Base-by-base conservation (phyloP, 225 moss, liverwort and hornwort genomes). In the Polytrichum formosum region DNA sequence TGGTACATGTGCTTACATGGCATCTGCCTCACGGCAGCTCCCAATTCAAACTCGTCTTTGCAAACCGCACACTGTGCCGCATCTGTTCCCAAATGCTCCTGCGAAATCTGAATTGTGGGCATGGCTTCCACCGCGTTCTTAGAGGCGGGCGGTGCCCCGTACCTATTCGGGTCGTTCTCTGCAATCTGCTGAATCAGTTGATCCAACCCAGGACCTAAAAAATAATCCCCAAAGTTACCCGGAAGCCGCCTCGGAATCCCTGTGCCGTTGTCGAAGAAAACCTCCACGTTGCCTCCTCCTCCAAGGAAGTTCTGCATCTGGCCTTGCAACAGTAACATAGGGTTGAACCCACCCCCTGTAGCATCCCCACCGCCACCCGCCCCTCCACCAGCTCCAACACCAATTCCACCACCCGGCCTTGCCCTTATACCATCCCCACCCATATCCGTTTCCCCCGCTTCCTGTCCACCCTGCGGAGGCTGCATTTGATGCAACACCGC, bases 1-100 rank as follows among this genome's bases (percentile, higher is more conserved):
- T 97, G 96, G 80, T 97, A 97, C 94, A 94, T 92, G 79, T 97
- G 96, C 88, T 92, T 97, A 79, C 96, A 97, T 20, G 97, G 97
- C 97, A 98, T 98, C 88, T 94, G 92, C 73, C 94, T 83, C 74
- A 94, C 97, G 0, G 76, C 70, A 26, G 78, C 83, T 20, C 90
- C 90, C 46, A 98, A 64, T 76, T 85, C 88, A 84, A 98, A 98
- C 80, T 98, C 97, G 72, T 98, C 97, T 83, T 98, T 98, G 81
- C 97, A 98, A 68, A 98, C 97, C 7, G 97, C 97, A 69, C 97
- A 98, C 79, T 98, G 97, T 2, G 97, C 92, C n/a, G 97, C 88
- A 76, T 98, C 97, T 28, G 97, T 94, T 30, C 94, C 94, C 23
- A 98, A 72, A 62, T 94, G 94, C 67, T 91, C 97, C 37, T 89